Evolutionary conservation across 2,329 filamentous ascomycete genomes (phyloP).

Genomic region (Stachybotrys elegans): DNA sequence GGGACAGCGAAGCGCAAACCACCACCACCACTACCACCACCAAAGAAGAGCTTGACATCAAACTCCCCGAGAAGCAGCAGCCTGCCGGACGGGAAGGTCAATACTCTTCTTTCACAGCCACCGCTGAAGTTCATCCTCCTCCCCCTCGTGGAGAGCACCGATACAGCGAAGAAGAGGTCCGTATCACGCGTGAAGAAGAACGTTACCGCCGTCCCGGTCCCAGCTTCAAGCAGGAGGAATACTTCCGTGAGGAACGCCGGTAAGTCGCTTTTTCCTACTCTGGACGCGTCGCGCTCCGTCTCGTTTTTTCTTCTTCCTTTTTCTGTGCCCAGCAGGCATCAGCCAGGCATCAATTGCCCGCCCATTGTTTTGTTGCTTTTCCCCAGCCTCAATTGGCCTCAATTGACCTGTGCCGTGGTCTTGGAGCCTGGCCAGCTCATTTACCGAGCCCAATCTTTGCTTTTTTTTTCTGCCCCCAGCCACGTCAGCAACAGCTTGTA

Average conservation of each 20-base stretch:
- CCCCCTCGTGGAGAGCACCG: slow-evolving; percentile 59
- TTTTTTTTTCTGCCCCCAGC: neutral
- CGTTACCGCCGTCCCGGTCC: slow-evolving; percentile 66
- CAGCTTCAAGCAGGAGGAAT: slow-evolving; percentile 35
- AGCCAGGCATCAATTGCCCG: slow-evolving; percentile 16
- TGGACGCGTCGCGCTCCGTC: too few species aligned
- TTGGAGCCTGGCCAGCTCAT: neutral
- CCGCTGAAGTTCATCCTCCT: slow-evolving; percentile 59
- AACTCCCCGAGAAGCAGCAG: slow-evolving; percentile 62
- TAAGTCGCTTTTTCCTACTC: slow-evolving; percentile 31
- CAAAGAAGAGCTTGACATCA: slow-evolving; percentile 88
- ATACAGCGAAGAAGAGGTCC: slow-evolving; percentile 79
- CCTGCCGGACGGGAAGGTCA: slow-evolving; percentile 98
- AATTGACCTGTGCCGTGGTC: neutral
- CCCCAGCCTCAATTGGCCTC: neutral
- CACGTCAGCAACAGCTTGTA: neutral
- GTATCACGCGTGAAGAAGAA: slow-evolving; percentile 73
- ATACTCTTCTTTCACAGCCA: slow-evolving; percentile 67
- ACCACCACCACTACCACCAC: slow-evolving; percentile 59
- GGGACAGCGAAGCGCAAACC: slow-evolving; percentile 49
- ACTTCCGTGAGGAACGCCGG: slow-evolving; percentile 46
- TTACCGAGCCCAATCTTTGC: neutral
- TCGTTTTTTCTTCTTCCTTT: slow-evolving; percentile 7
- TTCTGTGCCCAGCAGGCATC: slow-evolving; percentile 12
- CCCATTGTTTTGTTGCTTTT: neutral